Evolutionary conservation across 2,329 filamentous ascomycete genomes (phyloP).

Genomic region (Fonsecaea multimorphosa): DNA sequence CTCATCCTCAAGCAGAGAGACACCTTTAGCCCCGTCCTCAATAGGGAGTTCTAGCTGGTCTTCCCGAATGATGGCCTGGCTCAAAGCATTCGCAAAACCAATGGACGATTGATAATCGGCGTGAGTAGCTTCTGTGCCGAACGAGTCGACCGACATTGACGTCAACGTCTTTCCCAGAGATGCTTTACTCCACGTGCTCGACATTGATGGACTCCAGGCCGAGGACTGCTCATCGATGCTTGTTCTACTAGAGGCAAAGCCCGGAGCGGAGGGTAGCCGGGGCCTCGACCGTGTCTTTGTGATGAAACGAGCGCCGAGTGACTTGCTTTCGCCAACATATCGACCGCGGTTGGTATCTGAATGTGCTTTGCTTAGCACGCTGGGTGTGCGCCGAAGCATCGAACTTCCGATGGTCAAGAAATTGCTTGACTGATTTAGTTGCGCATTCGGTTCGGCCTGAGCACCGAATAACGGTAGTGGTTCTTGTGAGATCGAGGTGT

Average conservation of each 20-base stretch:
- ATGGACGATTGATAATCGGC: constrained; percentile 91
- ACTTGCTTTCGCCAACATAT: constrained; percentile 65
- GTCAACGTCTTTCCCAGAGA: constrained; percentile 90
- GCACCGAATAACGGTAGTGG: constrained; percentile 81
- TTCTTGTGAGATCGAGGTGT: constrained; percentile 84
- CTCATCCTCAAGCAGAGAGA: constrained; percentile 85
- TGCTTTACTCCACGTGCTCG: constrained; percentile 95
- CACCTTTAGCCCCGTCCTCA: constrained; percentile 65
- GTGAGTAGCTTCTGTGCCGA: constrained; percentile 70
- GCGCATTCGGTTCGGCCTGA: constrained; percentile 45
- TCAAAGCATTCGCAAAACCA: constrained; percentile 94
- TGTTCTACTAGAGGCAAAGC: constrained; percentile 87
- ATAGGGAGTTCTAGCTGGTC: constrained; percentile 65
- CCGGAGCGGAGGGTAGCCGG: constrained; percentile 75
- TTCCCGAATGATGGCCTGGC: constrained; percentile 94
- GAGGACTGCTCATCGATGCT: constrained; percentile 91
- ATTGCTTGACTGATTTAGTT: constrained; percentile 52
- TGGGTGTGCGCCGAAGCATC: constrained; percentile 83
- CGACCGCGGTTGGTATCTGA: constrained; percentile 82
- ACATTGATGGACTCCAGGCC: constrained; percentile 87
- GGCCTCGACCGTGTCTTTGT: constrained; percentile 85
- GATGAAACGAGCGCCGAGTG: constrained; percentile 73
- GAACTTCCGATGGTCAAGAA: constrained; percentile 71
- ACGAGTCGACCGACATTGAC: constrained; percentile 89
- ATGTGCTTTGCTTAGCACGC: constrained; percentile 88